Evolutionary conservation across 345 rosid species (phyloP), one percentile per base, ranked within the genome.

Genomic region (Dipteronia dyeriana): DNA sequence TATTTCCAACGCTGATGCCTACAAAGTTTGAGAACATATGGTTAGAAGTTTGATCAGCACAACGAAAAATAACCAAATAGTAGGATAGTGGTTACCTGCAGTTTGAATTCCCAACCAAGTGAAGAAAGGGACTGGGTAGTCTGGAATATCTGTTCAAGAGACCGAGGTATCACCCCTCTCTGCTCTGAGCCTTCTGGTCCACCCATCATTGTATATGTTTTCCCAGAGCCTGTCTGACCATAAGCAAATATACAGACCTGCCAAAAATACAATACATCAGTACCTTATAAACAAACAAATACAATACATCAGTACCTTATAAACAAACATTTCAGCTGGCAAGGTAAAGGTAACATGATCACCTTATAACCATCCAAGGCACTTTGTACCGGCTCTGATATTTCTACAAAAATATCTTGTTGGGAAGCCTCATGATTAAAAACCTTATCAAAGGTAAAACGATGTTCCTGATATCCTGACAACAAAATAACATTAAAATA

Each of bases 321-420:
- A 13, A 49, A 49, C 53, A 49, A 49, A 17, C 3, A 49, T 49
- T 45, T 45, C 14, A 45, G 51, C 17, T 12, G 17, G 5, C 17
- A 49, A 49, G 17, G 17, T 12, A 49, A 17, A 57, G 66, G 34
- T 31, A 11, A 12, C 20, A 65, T 63, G 65, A 39, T 80, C 62
- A 94, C 98, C 98, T 96, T 96, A 57, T 96, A 92, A 60, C 99
- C 98, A 79, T 96, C 99, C 56, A 96, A 89, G 31, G 98, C 99
- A 69, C 99, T 96, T 77, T 96, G 99, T 54, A 92, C 92, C 64
- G 92, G 81, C 81, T 96, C 98, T 8, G 98, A 94, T 77, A 96
- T 90, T 83, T 96, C 99, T 14, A 85, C 86, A 84, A 96, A 96
- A 7, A 96, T 94, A 79, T 91, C 93, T 75, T 92, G 87, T 70